These are phyloP conservation scores for Gossypium australe DNA, from an alignment of 345 rosid species.

Conservation along the genomic window DNA sequence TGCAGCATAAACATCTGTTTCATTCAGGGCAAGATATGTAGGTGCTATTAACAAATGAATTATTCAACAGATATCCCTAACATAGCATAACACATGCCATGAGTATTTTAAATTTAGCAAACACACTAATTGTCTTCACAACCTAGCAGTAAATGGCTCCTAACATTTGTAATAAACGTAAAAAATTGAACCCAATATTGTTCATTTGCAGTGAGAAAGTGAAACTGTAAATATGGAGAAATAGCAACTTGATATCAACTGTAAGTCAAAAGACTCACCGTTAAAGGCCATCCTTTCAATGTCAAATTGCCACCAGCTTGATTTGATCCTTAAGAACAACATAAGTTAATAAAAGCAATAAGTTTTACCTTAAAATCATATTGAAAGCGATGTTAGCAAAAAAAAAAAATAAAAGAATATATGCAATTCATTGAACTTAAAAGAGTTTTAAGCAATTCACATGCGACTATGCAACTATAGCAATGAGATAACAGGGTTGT, in stretches of 20 bases:
- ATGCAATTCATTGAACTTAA: neutral
- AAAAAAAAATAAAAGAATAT: neutral
- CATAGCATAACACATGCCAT: neutral
- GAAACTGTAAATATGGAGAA: neutral
- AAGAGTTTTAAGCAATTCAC: neutral
- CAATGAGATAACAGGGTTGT: neutral
- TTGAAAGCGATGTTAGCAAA: neutral
- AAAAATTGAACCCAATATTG: neutral
- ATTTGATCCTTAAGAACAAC: constrained; percentile 33
- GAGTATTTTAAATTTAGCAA: neutral
- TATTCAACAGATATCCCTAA: neutral
- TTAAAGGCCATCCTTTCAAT: constrained; percentile 66
- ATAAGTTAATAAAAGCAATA: constrained; percentile 9
- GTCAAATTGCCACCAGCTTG: constrained; percentile 54
- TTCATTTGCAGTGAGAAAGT: neutral
- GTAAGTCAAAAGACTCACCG: constrained; percentile 29
- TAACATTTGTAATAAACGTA: neutral
- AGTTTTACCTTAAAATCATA: neutral
- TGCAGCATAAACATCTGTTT: neutral
- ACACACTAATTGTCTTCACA: neutral
- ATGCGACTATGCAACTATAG: neutral
- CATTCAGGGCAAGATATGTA: neutral
- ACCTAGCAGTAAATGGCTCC: neutral
- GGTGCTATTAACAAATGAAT: neutral
- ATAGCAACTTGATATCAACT: neutral